Base-by-base conservation (phyloP, 805 yeast genomes). In the Sugiyamaella lignohabitans region DNA sequence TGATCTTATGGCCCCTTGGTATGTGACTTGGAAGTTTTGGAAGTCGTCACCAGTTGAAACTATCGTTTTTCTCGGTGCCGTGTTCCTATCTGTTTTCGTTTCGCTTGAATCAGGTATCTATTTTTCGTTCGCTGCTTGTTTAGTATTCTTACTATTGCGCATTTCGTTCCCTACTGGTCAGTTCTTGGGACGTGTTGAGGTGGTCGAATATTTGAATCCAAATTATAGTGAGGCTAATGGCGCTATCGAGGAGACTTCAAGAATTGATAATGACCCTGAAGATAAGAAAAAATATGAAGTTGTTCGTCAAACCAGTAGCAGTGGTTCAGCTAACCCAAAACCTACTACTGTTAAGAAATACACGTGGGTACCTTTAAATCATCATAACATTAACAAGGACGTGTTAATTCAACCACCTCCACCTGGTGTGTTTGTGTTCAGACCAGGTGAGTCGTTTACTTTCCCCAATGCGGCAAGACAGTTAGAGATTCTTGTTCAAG, bases 41-140 rank as follows among this genome's bases (percentile, higher is more conserved):
- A 74, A 71, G 53, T 75, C 83, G 48, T 68, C 79, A 42, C 96
- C 96, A 1, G 51, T 84, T 22, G 96, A 87, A 64, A 76, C 74
- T 59, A 71, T 80, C 20, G 82, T 87, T 46, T 87, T 87, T 68
- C 43, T 87, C 11, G 75, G 78, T 46, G 87, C 87, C 35, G 82
- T 87, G 11, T 60, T 87, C 42, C 73, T 87, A 57, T 78, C 93
- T 34, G 84, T 87, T 4, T 87, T 87, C 56, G 69, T 87, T 4
- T 70, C 87, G 4, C 84, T 89, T 61, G 97, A 89, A 65, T 70
- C 80, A 60, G 97, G 96, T 69, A 83, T 89, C 57, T 89, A 89
- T 69, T 89, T 88, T 66, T 91, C 96, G 36, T 76, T 87, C 55
- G 80, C 84, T 59, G 91, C 95, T 47, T 85, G 95, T 29, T 76